Conservation (phyloP, 164 flowering plant species). For the Amborella trichopoda region DNA sequence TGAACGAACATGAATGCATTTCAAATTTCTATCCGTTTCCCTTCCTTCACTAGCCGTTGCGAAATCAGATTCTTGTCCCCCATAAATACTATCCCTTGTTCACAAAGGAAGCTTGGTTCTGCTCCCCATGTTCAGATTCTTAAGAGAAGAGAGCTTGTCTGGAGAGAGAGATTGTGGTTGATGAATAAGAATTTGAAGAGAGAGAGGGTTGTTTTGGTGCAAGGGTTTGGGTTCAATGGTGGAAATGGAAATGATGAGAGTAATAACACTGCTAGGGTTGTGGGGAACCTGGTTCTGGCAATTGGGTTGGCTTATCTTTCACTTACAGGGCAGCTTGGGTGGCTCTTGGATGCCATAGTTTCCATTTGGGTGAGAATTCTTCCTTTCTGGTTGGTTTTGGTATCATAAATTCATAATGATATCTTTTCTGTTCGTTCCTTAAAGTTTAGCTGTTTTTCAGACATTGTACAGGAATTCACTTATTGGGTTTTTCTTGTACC, state of each 20-base stretch:
- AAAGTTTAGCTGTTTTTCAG: too few relatives aligned
- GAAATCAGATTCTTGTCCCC: too few relatives aligned
- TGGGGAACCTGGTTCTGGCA: slow-evolving; percentile 84
- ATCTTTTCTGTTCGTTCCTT: too few relatives aligned
- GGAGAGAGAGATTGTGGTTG: slow-evolving; percentile 12
- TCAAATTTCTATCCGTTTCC: too few relatives aligned
- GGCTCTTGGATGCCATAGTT: slow-evolving; percentile 87
- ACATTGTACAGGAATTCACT: too few relatives aligned
- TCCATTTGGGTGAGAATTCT: slow-evolving; percentile 78
- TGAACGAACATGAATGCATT: too few relatives aligned
- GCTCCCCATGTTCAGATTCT: slow-evolving; percentile 11
- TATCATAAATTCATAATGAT: background rate
- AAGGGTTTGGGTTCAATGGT: slow-evolving; percentile 48
- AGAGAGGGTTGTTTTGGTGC: slow-evolving; percentile 40
- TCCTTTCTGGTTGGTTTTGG: background rate
- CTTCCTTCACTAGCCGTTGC: too few relatives aligned
- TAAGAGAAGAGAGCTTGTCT: slow-evolving; percentile 11
- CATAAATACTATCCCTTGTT: too few relatives aligned
- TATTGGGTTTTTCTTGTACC: too few relatives aligned
- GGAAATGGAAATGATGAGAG: slow-evolving; percentile 44
- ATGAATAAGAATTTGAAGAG: slow-evolving; percentile 18
- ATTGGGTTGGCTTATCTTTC: slow-evolving; percentile 77
- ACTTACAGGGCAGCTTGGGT: slow-evolving; percentile 82
- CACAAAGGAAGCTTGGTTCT: slow-evolving; percentile 6
- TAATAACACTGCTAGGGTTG: slow-evolving; percentile 34